A percentile compares a stretch with the other conserved stretches of the same genome.
Conservation (phyloP, 352 stramenopile genomes). For the Pythium rhizo-oryzae region DNA sequence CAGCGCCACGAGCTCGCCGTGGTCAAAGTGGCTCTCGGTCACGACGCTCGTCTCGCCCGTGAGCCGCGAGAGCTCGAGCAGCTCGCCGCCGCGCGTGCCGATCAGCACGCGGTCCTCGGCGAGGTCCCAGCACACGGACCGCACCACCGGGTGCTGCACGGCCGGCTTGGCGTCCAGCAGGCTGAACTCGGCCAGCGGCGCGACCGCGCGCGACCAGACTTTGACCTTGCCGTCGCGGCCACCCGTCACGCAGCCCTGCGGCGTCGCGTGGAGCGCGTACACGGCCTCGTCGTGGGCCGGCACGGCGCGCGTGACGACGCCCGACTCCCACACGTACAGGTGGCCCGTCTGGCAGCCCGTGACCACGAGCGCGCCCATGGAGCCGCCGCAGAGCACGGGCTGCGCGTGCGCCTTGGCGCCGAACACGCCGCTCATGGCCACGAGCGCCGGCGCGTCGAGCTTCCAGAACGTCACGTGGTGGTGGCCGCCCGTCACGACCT, state of each 20-base stretch:
- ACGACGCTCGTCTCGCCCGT: conserved; percentile 63
- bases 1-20: conserved; percentile 52
- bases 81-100: conserved; percentile 64
- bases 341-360: conserved; percentile 69
- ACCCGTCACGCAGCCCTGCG: conserved; percentile 56
- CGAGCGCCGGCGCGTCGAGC: conserved; percentile 49
- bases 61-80: conserved; percentile 70
- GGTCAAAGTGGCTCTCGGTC: conserved; percentile 65
- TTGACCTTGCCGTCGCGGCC: conserved; percentile 71
- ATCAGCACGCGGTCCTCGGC: conserved; percentile 72
- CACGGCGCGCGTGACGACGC: conserved; percentile 51
- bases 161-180: conserved; percentile 56
- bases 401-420: conserved; percentile 58
- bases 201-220: conserved; percentile 57
- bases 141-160: conserved; percentile 43
- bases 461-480: conserved; percentile 80
- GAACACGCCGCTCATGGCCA: conserved; percentile 63
- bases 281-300: conserved; percentile 71
- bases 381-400: conserved; percentile 59
- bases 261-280: conserved; percentile 62
- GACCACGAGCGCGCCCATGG: conserved; percentile 53
- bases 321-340: conserved; percentile 74
- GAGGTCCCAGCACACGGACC: conserved; percentile 68
- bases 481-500: conserved; percentile 63
- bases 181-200: conserved; percentile 65